Evolutionary conservation across 352 stramenopile genomes (phyloP), one percentile per base, ranked within the genome.

Genomic region (Phytophthora foliorum): DNA sequence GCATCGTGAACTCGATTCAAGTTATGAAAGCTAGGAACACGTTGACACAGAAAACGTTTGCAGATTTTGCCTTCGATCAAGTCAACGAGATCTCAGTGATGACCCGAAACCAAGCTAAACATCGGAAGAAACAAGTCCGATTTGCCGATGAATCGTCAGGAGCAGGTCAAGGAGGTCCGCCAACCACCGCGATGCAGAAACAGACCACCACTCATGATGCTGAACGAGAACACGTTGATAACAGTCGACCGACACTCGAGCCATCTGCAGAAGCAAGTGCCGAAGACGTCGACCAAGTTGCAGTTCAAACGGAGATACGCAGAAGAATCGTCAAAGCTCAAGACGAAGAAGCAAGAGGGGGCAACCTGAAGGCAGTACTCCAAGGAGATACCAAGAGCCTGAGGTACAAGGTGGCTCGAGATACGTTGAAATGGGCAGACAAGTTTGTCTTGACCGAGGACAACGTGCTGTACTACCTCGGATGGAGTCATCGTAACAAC

Each of bases 371-470:
- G 13, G 16, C 25, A 5, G 46, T 53, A 2, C 21, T 31, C 16
- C 29, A n/a, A 27, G 49, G 32, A 11, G 31, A 56, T 6, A n/a
- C 5, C 7, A 14, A 34, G 19, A 46, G 24, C 31, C 22, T 45
- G 4, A 21, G 51, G 3, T 46, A 48, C 13, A 58, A 34, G 21
- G 51, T 19, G 1, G 31, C 34, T 3, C 7, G 21, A 22, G 34
- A 58, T 6, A 22, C 51, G 9, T 48, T 21, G 34, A 45, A 58
- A 31, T 31, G 11, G 17, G 21, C 53, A 8, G 53, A 52, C 39
- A 6, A n/a, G 13, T 61, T 61, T 10, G 24, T 50, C 1, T 10
- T 61, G 24, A 19, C 6, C 2, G 53, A 61, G 5, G 53, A 61
- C 38, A n/a, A 14, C 4, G 21, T 52, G 7, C 53, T 61, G 6